A percentile compares a stretch with the other conserved stretches of the same genome.
Evolutionary conservation across 2,329 filamentous ascomycete species (phyloP).

Genomic region (Penicillium sp.): DNA sequence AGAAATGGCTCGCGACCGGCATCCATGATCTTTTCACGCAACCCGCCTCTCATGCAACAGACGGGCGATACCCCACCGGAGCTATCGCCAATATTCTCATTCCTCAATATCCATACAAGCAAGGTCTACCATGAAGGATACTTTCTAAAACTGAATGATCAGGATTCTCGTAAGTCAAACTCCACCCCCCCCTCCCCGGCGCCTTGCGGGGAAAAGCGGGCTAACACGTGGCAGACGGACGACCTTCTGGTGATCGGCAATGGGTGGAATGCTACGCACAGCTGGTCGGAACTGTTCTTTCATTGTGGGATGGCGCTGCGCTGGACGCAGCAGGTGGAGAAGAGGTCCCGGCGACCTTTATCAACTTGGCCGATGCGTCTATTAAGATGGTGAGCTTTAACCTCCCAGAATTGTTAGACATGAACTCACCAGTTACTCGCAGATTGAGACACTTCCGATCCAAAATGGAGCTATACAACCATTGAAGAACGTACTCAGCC

Average conservation of each 20-base stretch:
- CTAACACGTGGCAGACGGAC: slow-evolving; percentile 66
- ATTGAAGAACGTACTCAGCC: slow-evolving; percentile 89
- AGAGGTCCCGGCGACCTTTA: slow-evolving; percentile 85
- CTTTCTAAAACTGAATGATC: slow-evolving; percentile 93
- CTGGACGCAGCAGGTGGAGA: slow-evolving; percentile 83
- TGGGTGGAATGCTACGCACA: slow-evolving; percentile 98
- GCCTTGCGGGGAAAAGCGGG: neutral
- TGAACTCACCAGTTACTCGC: neutral
- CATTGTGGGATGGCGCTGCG: slow-evolving; percentile 91
- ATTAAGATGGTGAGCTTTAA: slow-evolving; percentile 80
- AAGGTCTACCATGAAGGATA: slow-evolving; percentile 98
- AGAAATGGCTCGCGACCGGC: slow-evolving; percentile 65
- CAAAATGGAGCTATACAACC: slow-evolving; percentile 73
- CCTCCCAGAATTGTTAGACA: neutral
- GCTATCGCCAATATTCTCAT: slow-evolving; percentile 89
- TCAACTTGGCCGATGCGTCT: slow-evolving; percentile 95
- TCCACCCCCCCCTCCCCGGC: rapidly evolving
- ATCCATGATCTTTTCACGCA: slow-evolving; percentile 84
- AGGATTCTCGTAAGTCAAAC: slow-evolving; percentile 74
- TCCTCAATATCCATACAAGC: slow-evolving; percentile 90
- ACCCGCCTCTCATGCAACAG: slow-evolving; percentile 82
- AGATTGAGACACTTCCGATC: slow-evolving; percentile 89
- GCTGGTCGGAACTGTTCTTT: slow-evolving; percentile 89
- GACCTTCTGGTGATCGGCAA: slow-evolving; percentile 77
- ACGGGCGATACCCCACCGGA: slow-evolving; percentile 85